A percentile compares a stretch with the other conserved stretches of the same genome.
These are phyloP conservation scores for Silene conica DNA, from an alignment of 148 eudicot genomes.

Conservation along the genomic window DNA sequence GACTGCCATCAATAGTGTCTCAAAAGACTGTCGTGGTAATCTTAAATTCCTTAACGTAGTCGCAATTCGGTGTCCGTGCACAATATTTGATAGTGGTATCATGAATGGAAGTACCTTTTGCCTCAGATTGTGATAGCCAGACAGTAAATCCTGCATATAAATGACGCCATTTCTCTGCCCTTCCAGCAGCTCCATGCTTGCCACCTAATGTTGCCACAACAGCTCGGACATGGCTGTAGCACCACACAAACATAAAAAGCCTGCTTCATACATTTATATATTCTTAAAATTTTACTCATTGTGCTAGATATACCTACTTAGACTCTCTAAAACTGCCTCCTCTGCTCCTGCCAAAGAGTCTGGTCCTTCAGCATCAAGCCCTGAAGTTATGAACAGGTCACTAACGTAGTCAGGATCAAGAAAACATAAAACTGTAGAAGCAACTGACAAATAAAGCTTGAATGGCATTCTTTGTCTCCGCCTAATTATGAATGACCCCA, in stretches of 20 bases:
- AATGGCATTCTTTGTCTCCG: neutral
- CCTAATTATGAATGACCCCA: neutral
- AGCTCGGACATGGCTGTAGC: slow-evolving; percentile 67
- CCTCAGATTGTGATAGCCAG: slow-evolving; percentile 78
- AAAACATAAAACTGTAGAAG: neutral
- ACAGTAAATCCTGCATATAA: slow-evolving; percentile 84
- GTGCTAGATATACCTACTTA: slow-evolving; percentile 56
- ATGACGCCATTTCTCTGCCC: slow-evolving; percentile 67
- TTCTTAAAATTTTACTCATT: neutral
- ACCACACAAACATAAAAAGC: slow-evolving; percentile 4
- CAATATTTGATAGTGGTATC: neutral
- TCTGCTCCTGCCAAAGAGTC: slow-evolving; percentile 72
- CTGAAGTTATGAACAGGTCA: slow-evolving; percentile 26
- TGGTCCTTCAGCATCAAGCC: slow-evolving; percentile 63
- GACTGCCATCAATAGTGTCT: neutral
- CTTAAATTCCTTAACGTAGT: neutral
- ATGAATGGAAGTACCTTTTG: slow-evolving; percentile 39
- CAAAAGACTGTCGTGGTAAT: neutral
- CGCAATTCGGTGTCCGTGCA: neutral
- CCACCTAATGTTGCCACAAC: slow-evolving; percentile 91
- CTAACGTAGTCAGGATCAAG: neutral
- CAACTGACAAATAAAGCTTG: neutral
- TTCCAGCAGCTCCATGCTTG: slow-evolving; percentile 67
- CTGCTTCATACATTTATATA: slow-evolving; percentile 3
- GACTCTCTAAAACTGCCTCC: slow-evolving; percentile 69